phyloP scores from a whole-genome alignment of 257 asterid species.

The Capsicum chinense region DNA sequence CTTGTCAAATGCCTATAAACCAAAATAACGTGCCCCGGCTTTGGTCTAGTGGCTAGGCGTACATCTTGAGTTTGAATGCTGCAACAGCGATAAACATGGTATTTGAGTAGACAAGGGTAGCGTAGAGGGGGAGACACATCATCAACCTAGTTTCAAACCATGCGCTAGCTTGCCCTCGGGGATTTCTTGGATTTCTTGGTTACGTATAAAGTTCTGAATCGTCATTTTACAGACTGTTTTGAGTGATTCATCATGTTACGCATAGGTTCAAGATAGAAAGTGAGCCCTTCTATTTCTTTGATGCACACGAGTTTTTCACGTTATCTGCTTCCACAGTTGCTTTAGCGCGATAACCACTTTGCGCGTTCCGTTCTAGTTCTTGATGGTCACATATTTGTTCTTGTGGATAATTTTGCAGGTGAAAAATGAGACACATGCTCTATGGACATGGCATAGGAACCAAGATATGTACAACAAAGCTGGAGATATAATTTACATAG shows the following conservation, averaged over 20 bases:
- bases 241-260: background rate
- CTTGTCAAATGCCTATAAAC: slow-evolving; percentile 9
- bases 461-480: slow-evolving; percentile 75
- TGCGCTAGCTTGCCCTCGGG: background rate
- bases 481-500: slow-evolving; percentile 85
- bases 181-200: background rate
- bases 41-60: background rate
- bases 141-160: background rate
- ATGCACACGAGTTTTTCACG: background rate
- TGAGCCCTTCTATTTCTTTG: background rate
- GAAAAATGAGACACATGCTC: slow-evolving; percentile 83
- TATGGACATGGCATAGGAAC: slow-evolving; percentile 97
- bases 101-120: background rate
- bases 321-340: background rate
- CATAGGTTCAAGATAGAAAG: background rate
- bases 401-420: slow-evolving; percentile 49
- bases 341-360: background rate
- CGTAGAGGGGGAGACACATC: background rate
- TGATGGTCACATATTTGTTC: no score
- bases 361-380: background rate
- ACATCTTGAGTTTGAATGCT: background rate
- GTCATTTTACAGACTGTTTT: background rate
- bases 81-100: background rate
- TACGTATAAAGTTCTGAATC: background rate
- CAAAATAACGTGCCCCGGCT: background rate